Evolutionary conservation across 1,284 basidiomycete species (phyloP), one percentile per base, ranked within the genome.

Genomic region (Cyathus olla): DNA sequence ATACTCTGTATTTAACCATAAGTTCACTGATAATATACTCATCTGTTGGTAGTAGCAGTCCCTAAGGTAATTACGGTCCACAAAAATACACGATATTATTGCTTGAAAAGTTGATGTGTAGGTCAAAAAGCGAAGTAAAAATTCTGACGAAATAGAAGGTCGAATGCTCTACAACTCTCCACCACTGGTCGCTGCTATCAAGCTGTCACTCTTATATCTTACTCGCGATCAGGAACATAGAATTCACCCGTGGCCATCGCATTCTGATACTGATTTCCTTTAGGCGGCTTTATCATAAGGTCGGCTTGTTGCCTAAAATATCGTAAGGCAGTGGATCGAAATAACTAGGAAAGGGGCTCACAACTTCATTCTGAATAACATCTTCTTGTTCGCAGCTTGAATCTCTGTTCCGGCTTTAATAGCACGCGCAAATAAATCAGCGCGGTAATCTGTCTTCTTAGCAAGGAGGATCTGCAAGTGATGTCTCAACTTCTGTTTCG

Each of bases 311-410:
- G 89, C 59, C 91, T 93, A 65, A 40, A 29, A 39, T 37, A 22
- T 42, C 40, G 47, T 49, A 44, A 40, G 21, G 48, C 56, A 55
- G 31, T 35, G 42, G 21, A 21, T 19, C 21, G 51, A 48, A 42
- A 26, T 52, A 47, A 21, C 22, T 26, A 40, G 31, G 28, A 56
- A 29, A 53, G n/a, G 29, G 2, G 80, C 90, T 66, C 69, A 93
- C 90, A 95, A 74, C 68, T 87, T 81, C 89, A 95, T 92, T 57
- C 94, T 84, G 61, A 95, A 77, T 44, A 96, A 76, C 31, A 95
- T 73, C 71, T 94, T 94, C 62, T 89, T 81, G 67, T 94, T 94
- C 54, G 90, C 85, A 22, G 85, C 80, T 69, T 92, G 87, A 63
- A 93, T 91, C 48, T 91, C 87, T 15, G 80, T 78, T 0, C 92